Conservation (phyloP, 1,284 basidiomycete genomes). For the Puccinia novopanici region DNA sequence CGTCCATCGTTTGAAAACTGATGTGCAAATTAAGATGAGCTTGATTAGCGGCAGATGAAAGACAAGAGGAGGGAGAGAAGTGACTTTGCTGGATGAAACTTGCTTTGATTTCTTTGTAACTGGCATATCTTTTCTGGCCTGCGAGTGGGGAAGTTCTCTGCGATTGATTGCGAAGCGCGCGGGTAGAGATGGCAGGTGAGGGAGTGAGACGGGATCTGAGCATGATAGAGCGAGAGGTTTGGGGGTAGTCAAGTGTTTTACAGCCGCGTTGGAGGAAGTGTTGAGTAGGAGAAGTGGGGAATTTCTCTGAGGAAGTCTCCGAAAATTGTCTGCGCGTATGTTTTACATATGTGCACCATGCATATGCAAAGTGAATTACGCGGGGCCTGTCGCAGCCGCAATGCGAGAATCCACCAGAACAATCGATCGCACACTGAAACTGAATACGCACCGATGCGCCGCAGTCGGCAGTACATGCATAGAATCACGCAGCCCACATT, state of each 20-base stretch:
- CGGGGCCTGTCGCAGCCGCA: background rate
- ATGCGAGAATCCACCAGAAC: background rate
- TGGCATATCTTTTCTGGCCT: conserved; percentile 48
- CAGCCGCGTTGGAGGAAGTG: background rate
- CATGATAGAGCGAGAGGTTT: conserved; percentile 17
- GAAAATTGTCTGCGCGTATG: background rate
- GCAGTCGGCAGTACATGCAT: background rate
- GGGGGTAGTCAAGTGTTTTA: background rate
- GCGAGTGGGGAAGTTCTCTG: background rate
- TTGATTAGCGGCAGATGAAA: background rate
- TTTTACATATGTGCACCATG: background rate
- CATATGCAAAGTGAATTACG: background rate
- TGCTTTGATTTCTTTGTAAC: conserved; percentile 53
- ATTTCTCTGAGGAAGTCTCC: background rate
- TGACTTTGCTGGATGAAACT: conserved; percentile 27
- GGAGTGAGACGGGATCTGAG: conserved; percentile 36
- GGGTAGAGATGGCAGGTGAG: conserved; percentile 12
- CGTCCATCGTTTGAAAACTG: conserved; percentile 95
- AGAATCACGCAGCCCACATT: background rate
- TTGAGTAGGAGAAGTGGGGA: background rate
- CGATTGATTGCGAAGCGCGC: conserved; percentile 17
- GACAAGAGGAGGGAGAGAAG: background rate
- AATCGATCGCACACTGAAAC: background rate
- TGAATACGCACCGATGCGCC: background rate
- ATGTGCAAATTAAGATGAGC: background rate